Percentiles rank a stretch among this genome's conserved stretches.
These are phyloP conservation scores for Solanum hybrid DNA, from an alignment of 305 asterid species.

Conservation along the genomic window DNA sequence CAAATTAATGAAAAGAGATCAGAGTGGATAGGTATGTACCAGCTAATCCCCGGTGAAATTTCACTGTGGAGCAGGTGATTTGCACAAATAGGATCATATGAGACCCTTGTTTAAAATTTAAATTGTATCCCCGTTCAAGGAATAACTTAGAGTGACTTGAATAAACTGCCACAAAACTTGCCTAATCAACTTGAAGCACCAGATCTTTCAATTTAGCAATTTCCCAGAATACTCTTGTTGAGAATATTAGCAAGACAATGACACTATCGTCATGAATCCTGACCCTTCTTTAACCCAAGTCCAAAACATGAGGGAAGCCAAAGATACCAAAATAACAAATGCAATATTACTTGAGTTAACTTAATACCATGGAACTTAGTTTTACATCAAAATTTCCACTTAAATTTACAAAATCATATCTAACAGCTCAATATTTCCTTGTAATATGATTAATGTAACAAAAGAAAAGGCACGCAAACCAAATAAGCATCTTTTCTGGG, in stretches of 20 bases:
- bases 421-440: neutral
- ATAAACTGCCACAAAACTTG: neutral
- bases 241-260: neutral
- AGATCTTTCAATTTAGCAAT: neutral
- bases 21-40: neutral
- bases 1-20: neutral
- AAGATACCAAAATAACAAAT: neutral
- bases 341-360: neutral
- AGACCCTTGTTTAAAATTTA: neutral
- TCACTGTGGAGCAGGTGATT: neutral
- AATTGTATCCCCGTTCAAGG: neutral
- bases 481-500: neutral
- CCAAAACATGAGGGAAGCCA: neutral
- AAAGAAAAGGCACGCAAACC: neutral
- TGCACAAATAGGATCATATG: neutral
- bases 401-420: neutral
- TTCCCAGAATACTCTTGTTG: neutral
- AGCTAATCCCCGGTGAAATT: neutral
- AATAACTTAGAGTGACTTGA: neutral
- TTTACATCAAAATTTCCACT: neutral
- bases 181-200: neutral
- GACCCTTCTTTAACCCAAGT: neutral
- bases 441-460: neutral
- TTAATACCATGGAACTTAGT: neutral
- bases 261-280: neutral